Conservation (phyloP, 805 yeast genomes). For the Ogataea corticis region DNA sequence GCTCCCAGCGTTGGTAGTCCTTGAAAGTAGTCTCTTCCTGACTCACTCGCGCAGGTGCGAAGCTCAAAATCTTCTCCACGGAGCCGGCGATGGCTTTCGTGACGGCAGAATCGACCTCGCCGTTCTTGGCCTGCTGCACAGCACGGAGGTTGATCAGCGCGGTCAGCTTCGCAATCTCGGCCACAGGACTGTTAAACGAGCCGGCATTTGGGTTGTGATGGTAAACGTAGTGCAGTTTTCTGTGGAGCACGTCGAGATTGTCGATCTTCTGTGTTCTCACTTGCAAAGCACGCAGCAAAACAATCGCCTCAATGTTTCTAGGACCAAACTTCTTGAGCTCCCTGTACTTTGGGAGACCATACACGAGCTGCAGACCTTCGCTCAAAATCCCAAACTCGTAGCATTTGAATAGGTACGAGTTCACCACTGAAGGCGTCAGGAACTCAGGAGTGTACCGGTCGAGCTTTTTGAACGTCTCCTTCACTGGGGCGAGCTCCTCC, state of each 20-base stretch:
- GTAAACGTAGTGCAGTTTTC: conserved; percentile 17
- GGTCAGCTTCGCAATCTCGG: conserved; percentile 14
- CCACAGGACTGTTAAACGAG: conserved; percentile 4
- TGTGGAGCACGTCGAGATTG: conserved; percentile 17
- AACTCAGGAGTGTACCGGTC: conserved; percentile 21
- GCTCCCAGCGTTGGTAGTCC: conserved; percentile 16
- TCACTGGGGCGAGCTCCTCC: conserved; percentile 27
- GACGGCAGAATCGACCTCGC: conserved; percentile 1
- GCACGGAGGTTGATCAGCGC: conserved; percentile 15
- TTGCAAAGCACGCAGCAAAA: conserved; percentile 27
- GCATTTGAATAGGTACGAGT: conserved; percentile 28
- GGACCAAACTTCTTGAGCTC: conserved; percentile 14
- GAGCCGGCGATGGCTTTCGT: conserved; percentile 6
- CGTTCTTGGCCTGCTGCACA: conserved; percentile 8
- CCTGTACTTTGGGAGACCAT: conserved; percentile 20
- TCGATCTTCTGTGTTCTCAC: conserved; percentile 12
- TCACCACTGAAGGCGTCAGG: conserved; percentile 25
- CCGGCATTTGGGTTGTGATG: conserved; percentile 13
- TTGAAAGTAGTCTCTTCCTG: conserved; percentile 8
- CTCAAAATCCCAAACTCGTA: conserved; percentile 24
- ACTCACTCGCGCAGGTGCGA: conserved; percentile 8
- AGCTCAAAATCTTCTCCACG: conserved; percentile 3
- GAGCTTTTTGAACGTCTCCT: conserved; percentile 16
- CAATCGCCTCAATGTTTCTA: conserved; percentile 26
- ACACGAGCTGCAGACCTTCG: conserved; percentile 21